phyloP scores from a whole-genome alignment of 2,329 filamentous ascomycete genomes.

The Colletotrichum limetticola region DNA sequence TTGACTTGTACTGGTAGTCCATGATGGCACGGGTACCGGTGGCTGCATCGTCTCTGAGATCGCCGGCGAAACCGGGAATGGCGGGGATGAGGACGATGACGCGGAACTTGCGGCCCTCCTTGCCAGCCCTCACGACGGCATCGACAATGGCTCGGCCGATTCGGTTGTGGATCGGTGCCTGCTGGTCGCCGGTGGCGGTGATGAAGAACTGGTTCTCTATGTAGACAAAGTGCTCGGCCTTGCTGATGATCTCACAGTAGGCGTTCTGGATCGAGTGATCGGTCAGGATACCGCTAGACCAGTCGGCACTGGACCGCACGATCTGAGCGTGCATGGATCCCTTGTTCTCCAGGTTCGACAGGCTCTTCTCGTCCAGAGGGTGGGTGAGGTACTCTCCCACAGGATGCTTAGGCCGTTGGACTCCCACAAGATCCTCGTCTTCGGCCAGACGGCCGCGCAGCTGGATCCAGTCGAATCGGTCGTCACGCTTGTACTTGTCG shows the following conservation, averaged over 20 bases:
- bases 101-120: slow-evolving; percentile 87
- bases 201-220: slow-evolving; percentile 99
- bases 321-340: slow-evolving; percentile 86
- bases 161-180: slow-evolving; percentile 86
- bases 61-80: slow-evolving; percentile 93
- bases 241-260: slow-evolving; percentile 84
- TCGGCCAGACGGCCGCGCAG: slow-evolving; percentile 80
- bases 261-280: slow-evolving; percentile 91
- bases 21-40: slow-evolving; percentile 93
- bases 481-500: slow-evolving; percentile 95
- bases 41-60: slow-evolving; percentile 84
- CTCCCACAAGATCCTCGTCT: slow-evolving; percentile 86
- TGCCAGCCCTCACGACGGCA: slow-evolving; percentile 81
- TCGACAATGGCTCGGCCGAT: slow-evolving; percentile 93
- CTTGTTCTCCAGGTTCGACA: slow-evolving; percentile 71
- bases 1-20: slow-evolving; percentile 98
- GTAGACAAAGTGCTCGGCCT: slow-evolving; percentile 92
- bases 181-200: slow-evolving; percentile 89
- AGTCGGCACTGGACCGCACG: slow-evolving; percentile 90
- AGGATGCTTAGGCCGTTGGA: slow-evolving; percentile 89
- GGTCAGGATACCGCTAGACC: slow-evolving; percentile 89
- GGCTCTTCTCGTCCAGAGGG: slow-evolving; percentile 75
- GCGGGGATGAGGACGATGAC: slow-evolving; percentile 92
- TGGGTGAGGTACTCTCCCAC: slow-evolving; percentile 90
- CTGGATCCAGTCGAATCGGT: slow-evolving; percentile 85